phyloP scores from a whole-genome alignment of 192 early-diverging fungal species.

The Chytriomyces hyalinus region DNA sequence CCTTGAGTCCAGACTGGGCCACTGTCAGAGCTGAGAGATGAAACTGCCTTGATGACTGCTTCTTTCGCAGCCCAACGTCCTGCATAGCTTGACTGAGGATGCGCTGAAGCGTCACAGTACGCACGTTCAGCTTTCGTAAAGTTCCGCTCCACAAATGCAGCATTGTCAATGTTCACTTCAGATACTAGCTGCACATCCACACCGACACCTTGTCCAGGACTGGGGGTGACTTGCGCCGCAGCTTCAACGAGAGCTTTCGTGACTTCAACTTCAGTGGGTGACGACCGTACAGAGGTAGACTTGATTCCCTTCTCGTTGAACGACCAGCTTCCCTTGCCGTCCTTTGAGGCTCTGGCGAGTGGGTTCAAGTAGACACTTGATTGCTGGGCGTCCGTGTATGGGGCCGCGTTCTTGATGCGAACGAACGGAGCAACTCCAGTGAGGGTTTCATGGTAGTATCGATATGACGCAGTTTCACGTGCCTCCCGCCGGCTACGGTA shows the following conservation, averaged over 20 bases:
- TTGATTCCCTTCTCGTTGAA: constrained; percentile 55
- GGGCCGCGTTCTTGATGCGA: constrained; percentile 83
- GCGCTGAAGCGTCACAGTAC: constrained; percentile 76
- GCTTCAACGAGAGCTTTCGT: constrained; percentile 54
- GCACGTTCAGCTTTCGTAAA: constrained; percentile 79
- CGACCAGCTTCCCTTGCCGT: constrained; percentile 71
- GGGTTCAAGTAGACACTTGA: constrained; percentile 86
- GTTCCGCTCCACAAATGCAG: constrained; percentile 88
- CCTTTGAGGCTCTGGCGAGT: constrained; percentile 78
- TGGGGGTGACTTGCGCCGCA: constrained; percentile 46
- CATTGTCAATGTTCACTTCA: constrained; percentile 82
- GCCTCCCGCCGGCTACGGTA: constrained; percentile 73
- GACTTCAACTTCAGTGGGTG: constrained; percentile 58
- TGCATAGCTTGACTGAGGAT: constrained; percentile 83
- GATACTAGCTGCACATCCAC: constrained; percentile 89
- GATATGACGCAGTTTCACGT: constrained; percentile 81
- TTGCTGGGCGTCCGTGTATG: constrained; percentile 84
- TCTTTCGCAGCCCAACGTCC: constrained; percentile 97
- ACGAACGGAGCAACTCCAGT: constrained; percentile 82
- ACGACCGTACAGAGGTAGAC: constrained; percentile 28
- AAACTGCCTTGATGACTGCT: constrained; percentile 92
- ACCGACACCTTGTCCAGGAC: constrained; percentile 39
- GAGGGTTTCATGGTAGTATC: constrained; percentile 90
- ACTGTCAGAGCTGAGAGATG: constrained; percentile 54
- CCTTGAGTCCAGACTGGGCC: constrained; percentile 75